phyloP scores from a whole-genome alignment of 2,329 filamentous ascomycete genomes.

The Amylocarpus encephaloides region DNA sequence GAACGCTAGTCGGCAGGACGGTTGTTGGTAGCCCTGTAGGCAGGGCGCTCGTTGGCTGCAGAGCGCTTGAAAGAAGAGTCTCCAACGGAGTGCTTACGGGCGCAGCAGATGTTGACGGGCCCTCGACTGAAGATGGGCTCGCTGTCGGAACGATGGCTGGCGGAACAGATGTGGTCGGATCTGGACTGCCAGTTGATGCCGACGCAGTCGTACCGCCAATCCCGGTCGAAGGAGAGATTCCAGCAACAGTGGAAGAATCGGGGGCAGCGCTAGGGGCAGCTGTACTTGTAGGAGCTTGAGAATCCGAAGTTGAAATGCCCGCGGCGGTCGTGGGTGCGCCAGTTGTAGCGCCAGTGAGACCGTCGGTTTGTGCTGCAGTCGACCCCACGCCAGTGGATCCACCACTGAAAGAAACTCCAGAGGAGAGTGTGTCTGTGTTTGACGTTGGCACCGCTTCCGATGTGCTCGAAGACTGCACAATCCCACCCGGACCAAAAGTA shows the following conservation, averaged over 20 bases:
- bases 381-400: neutral
- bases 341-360: neutral
- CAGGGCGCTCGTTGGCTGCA: neutral
- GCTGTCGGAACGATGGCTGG: neutral
- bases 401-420: constrained; percentile 15
- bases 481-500: constrained; percentile 27
- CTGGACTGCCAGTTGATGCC: neutral
- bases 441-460: constrained; percentile 6
- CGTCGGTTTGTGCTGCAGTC: neutral
- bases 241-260: neutral
- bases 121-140: neutral
- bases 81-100: constrained; percentile 1
- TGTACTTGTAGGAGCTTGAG: neutral
- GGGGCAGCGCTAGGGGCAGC: neutral
- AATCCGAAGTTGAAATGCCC: neutral
- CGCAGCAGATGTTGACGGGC: neutral
- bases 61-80: constrained; percentile 10
- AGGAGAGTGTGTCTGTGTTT: constrained; percentile 5
- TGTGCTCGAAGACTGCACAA: constrained; percentile 19
- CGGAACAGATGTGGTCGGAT: neutral
- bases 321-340: constrained; percentile 1
- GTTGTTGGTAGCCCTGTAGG: neutral
- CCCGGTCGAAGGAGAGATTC: neutral
- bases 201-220: neutral
- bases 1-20: neutral